Evolutionary conservation across 768 basidiomycete species (phyloP).

Genomic region (Nevesoporus exiguus): DNA sequence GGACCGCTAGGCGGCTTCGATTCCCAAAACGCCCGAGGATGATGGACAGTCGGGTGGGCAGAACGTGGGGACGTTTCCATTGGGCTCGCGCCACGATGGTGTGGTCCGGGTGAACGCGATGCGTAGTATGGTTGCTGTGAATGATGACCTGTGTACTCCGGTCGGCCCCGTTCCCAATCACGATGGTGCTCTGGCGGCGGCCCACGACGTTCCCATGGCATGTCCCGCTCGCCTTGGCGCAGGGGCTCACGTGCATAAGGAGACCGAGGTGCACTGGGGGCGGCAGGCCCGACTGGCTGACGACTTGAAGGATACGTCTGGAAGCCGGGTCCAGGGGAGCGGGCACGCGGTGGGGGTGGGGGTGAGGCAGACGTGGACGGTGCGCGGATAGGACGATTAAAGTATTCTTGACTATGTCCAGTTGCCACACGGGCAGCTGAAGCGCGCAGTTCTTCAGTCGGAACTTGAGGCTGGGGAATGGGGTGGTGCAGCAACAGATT

Average conservation of each 20-base stretch:
- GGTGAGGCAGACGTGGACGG: slow-evolving; percentile 62
- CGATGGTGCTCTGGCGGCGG: slow-evolving; percentile 44
- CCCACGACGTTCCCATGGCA: slow-evolving; percentile 57
- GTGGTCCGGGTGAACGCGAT: slow-evolving; percentile 36
- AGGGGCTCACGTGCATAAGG: slow-evolving; percentile 51
- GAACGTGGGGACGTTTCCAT: slow-evolving; percentile 62
- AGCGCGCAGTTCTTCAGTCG: slow-evolving; percentile 50
- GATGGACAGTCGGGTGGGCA: slow-evolving; percentile 37
- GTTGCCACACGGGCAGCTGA: slow-evolving; percentile 34
- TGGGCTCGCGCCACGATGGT: slow-evolving; percentile 45
- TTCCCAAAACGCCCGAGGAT: slow-evolving; percentile 55
- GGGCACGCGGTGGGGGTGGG: slow-evolving; percentile 46
- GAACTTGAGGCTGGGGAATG: slow-evolving; percentile 54
- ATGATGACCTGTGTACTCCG: slow-evolving; percentile 33
- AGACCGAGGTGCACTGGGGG: slow-evolving; percentile 56
- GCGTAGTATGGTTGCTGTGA: slow-evolving; percentile 33
- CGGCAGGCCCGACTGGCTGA: slow-evolving; percentile 51
- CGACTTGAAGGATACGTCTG: slow-evolving; percentile 45
- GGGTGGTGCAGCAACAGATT: slow-evolving; percentile 66
- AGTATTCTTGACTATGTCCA: slow-evolving; percentile 55
- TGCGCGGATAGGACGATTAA: slow-evolving; percentile 48
- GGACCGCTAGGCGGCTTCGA: slow-evolving; percentile 44
- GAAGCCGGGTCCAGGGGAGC: slow-evolving; percentile 50
- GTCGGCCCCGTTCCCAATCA: slow-evolving; percentile 52
- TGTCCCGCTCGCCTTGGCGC: slow-evolving; percentile 50